Evolutionary conservation across 1,284 basidiomycete genomes (phyloP), one percentile per base, ranked within the genome.

Genomic region (Ustilago shanxiensis): DNA sequence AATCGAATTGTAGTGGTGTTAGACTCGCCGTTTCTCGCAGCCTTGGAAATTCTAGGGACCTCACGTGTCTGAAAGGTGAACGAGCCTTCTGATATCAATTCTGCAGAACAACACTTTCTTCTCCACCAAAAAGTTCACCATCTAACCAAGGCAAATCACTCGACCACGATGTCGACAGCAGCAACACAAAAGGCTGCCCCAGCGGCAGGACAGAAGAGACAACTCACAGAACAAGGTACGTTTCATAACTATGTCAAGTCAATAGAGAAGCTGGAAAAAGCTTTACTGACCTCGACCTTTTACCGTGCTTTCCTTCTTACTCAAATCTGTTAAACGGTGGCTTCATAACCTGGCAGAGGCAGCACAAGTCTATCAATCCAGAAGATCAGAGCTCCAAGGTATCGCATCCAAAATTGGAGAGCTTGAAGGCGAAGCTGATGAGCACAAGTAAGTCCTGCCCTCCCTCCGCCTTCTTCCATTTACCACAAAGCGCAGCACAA

Each of bases 391-490:
- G 57, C 69, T 86, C 5, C 81, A 84, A 62, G 79, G 80, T 14
- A 81, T 86, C 45, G 84, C 82, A 2, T 74, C 77, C 57, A 85
- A 85, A 66, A 81, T 86, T 29, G 80, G 83, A 54, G 84, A 86
- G 39, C 77, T 86, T 49, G 84, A 86, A 63, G 75, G 78, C 50
- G 83, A 85, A 50, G 79, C 79, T 14, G 84, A 86, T 60, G 84
- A 86, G 59, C 84, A 86, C 75, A 73, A 72, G 83, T 85, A 61
- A 57, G 83, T 79, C n/a, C 35, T 26, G 22, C 35, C 33, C 16
- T 24, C 39, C 53, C 18, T 24, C 22, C 37, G 16, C 39, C 20
- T 37, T 33, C n/a, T 2, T 11, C 22, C 6, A 10, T 28, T 13
- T n/a, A n/a, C 11, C 13, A 59, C 14, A 18, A 33, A 8, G 26